Base-by-base conservation (phyloP, 148 eudicot species). In the Silene conica region DNA sequence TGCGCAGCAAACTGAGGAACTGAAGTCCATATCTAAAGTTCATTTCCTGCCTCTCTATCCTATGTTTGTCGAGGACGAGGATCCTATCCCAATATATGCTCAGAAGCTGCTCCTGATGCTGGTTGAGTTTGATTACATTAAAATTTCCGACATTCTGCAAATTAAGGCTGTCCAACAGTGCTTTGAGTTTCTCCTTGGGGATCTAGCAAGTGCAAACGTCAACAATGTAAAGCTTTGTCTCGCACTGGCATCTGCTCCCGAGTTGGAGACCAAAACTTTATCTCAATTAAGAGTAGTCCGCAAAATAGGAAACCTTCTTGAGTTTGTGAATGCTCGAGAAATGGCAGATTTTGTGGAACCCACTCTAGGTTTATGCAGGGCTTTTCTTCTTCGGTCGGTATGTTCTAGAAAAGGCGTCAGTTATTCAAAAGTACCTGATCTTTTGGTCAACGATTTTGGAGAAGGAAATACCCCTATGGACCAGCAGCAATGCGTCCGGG, bases 61-160 rank as follows among this genome's bases (percentile, higher is more conserved):
- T 50, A 79, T 82, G 70, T 84, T 92, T 72, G 84, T 92, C 54
- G 89, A 90, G 79, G 99, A 95, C 69, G 99, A 95, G 76, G 99
- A 95, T 77, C 99, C 99, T 25, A 92, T 90, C 62, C 98, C 98
- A 38, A 80, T 85, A 81, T 95, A 92, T 73, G 98, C 98, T 45
- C 97, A 95, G 78, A 92, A 95, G 78, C 98, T 95, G 59, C 95
- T 89, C 18, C 87, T 90, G 79, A 95, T 88, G 98, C 92, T 95
- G 64, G 82, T 90, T 38, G 93, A 95, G 79, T 90, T 86, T 58
- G 78, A 83, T 52, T 85, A 80, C 91, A 88, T 92, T 67, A 85
- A 89, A 70, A 88, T 92, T 55, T 70, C 86, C 16, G 97, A 92
- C 81, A 92, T 92, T 78, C 85, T 92, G 25, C 84, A 90, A 66